phyloP scores from a whole-genome alignment of 768 basidiomycete species.

The Boletus sp. region DNA sequence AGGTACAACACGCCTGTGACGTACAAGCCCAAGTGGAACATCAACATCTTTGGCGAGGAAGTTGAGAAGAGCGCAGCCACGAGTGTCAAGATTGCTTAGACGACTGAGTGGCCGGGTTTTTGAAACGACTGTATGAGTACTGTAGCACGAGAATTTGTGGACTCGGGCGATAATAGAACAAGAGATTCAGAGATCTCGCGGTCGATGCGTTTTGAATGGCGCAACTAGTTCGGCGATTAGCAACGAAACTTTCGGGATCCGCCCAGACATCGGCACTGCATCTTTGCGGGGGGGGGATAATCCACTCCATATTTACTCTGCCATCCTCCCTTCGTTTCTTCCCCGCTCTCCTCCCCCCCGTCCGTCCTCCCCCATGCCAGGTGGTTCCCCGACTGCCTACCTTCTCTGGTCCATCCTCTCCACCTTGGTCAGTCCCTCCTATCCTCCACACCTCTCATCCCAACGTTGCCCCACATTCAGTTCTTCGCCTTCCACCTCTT shows the following conservation, averaged over 20 bases:
- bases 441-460: conserved; percentile 1
- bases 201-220: not conserved
- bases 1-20: conserved; percentile 59
- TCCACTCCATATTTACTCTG: not conserved
- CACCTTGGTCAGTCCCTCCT: conserved; percentile 47
- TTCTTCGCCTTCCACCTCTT: conserved; percentile 64
- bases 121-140: conserved; percentile 3
- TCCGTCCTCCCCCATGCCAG: conserved; percentile 50
- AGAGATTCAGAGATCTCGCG: not conserved
- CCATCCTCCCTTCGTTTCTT: not conserved
- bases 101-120: too few species aligned
- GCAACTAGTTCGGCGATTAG: not conserved
- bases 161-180: too few species aligned
- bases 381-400: conserved; percentile 70
- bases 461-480: conserved; percentile 29
- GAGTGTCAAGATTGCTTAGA: conserved; percentile 32
- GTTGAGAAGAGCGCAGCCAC: conserved; percentile 43
- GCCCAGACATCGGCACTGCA: not conserved
- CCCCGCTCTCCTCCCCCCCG: not conserved
- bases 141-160: not conserved
- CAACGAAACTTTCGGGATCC: not conserved
- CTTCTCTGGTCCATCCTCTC: conserved; percentile 75
- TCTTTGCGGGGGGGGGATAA: conserved; percentile 27
- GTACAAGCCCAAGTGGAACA: conserved; percentile 63
- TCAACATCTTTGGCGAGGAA: conserved; percentile 67